Percentiles rank a stretch among this genome's conserved stretches.
phyloP scores from a whole-genome alignment of 345 rosid genomes.

The Lepidium africanum region DNA sequence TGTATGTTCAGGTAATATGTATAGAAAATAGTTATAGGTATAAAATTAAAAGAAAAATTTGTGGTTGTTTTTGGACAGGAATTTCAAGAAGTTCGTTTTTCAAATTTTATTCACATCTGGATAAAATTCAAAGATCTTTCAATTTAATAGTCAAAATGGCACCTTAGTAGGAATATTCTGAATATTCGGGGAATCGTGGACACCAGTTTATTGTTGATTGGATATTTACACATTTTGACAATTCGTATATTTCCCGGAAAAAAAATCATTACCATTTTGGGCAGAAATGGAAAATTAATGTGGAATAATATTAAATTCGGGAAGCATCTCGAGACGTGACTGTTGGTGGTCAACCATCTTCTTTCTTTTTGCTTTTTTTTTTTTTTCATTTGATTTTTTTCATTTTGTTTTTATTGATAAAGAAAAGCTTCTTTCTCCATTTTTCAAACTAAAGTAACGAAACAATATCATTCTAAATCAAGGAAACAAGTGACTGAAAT shows the following conservation, averaged over 20 bases:
- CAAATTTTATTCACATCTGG: not conserved
- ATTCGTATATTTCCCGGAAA: not conserved
- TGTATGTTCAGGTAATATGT: not conserved
- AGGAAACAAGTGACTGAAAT: no score
- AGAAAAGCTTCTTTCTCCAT: not conserved
- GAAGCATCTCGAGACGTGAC: slow-evolving; percentile 4
- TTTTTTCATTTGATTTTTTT: not conserved
- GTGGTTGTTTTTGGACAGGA: not conserved
- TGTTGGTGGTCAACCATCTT: slow-evolving; percentile 12
- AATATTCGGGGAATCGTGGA: not conserved
- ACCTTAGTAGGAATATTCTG: slow-evolving; percentile 17
- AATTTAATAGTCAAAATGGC: slow-evolving; percentile 13
- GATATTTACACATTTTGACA: not conserved
- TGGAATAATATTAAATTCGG: not conserved
- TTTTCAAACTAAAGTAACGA: no score
- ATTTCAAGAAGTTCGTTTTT: not conserved
- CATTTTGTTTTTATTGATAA: not conserved
- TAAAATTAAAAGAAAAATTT: not conserved
- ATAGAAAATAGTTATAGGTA: not conserved
- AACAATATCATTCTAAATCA: no score
- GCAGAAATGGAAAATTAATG: not conserved
- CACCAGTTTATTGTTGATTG: not conserved
- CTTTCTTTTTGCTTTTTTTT: not conserved
- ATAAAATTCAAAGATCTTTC: slow-evolving; percentile 7
- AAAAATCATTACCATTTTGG: not conserved